Percentiles rank a stretch among this genome's conserved stretches.
Conservation (phyloP, 495 filamentous ascomycete genomes). For the Penicillium parvum region DNA sequence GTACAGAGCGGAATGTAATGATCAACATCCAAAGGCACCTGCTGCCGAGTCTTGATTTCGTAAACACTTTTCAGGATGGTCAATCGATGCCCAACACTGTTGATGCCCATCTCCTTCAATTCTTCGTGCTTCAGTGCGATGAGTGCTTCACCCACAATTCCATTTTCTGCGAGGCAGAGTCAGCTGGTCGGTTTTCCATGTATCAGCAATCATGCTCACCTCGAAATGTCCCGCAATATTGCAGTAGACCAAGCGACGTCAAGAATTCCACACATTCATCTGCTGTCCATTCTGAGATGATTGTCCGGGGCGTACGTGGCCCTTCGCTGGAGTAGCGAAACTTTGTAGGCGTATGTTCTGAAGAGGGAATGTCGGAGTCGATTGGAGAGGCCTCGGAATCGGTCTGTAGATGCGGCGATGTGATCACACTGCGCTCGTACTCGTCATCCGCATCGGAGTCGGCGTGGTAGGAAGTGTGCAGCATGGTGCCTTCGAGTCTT, state of each 20-base stretch:
- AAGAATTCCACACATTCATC: conserved; percentile 89
- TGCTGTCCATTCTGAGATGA: conserved; percentile 82
- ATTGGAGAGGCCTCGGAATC: conserved; percentile 78
- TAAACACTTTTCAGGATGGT: conserved; percentile 94
- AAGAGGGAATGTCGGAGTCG: conserved; percentile 73
- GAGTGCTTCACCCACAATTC: conserved; percentile 87
- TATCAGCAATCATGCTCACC: conserved; percentile 47
- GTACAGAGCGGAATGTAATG: conserved; percentile 92
- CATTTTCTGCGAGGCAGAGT: conserved; percentile 62
- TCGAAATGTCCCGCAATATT: conserved; percentile 78
- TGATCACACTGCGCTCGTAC: conserved; percentile 78
- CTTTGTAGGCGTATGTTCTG: conserved; percentile 84
- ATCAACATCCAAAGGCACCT: conserved; percentile 83
- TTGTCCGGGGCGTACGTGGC: conserved; percentile 66
- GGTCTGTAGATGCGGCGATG: conserved; percentile 64
- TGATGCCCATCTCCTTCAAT: conserved; percentile 88
- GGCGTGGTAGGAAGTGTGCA: conserved; percentile 57
- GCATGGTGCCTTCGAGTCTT: conserved; percentile 30
- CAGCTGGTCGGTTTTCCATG: conserved; percentile 1
- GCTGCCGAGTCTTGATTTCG: conserved; percentile 88
- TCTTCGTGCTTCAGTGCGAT: conserved; percentile 88
- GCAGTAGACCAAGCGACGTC: conserved; percentile 68
- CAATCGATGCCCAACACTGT: conserved; percentile 87
- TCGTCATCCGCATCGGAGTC: conserved; percentile 94
- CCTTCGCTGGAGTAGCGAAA: conserved; percentile 63